Evolutionary conservation across 169 alveolate genomes (phyloP), one percentile per base, ranked within the genome.

Genomic region (Cryptosporidium muris): DNA sequence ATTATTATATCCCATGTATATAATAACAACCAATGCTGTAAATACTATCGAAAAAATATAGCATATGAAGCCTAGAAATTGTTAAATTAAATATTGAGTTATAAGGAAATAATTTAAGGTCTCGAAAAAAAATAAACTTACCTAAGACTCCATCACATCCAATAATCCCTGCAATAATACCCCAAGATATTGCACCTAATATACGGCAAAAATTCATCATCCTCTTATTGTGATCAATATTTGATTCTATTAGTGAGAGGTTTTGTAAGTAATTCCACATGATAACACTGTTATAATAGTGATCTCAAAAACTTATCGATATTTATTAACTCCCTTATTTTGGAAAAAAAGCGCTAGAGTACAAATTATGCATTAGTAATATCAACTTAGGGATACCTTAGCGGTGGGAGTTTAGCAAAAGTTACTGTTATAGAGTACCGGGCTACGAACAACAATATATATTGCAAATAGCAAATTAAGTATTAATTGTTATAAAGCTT

Each of bases 71-170:
- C 85, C 85, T 74, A 14, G 9, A 36, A 0, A 4, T 7, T 25
- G 14, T 4, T 8, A 16, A 14, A 9, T 74, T 34, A 16, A 8
- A 51, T 40, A 8, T 14, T 54, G 9, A 40, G 34, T 6, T 40
- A 9, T n/a, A 51, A 0, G 0, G 40, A 40, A 4, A 58, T 25
- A 25, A 25, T 25, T 25, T 25, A 25, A 25, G 25, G 25, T 25
- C 25, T 25, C 25, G 25, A 25, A 25, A 2, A 2, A 34, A 25
- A 52, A 4, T 16, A 53, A 60, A 58, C 38, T 16, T 74, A 74
- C 85, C 85, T 43, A 68, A 43, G 60, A 74, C 16, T 16, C 85
- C 85, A 8, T 62, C 12, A 40, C 54, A 2, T 34, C 85, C 85
- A 25, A 62, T 14, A 56, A 58, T 45, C 12, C 85, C 85, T 14